Base-by-base conservation (phyloP, 257 asterid species). In the Ilex aquifolium region DNA sequence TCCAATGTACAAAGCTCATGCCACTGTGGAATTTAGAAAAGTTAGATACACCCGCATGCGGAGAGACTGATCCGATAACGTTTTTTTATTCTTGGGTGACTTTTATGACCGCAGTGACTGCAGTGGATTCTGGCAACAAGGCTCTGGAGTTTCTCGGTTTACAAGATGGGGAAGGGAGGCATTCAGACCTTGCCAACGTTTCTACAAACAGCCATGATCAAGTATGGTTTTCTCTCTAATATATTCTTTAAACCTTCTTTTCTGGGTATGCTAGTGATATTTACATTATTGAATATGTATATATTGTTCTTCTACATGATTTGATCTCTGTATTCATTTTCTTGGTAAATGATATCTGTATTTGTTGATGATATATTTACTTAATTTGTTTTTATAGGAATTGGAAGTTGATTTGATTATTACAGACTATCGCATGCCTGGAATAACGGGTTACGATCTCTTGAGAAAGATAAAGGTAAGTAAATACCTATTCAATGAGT, bases 141-240 rank as follows among this genome's bases (percentile, higher is more conserved):
- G 88, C 92, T 67, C 56, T 85, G 13, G 77, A 82, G 62, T 79
- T 74, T 72, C 65, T 85, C 56, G 92, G 88, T 30, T 76, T 79
- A 66, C 49, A 53, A 4, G 83, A 74, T 63, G 81, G 77, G 62
- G 75, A 74, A n/a, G 61, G 60, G 32, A 50, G 50, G 2, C 61
- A 70, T 61, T 31, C 72, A 65, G 60, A 63, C 5, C 21, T 5
- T n/a, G 6, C 1, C 56, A 32, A 42, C 16, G 31, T 40, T 32
- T 42, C 75, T 40, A 16, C 63, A 32, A 1, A 49, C 17, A 48
- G 39, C 12, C 56, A 49, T 55, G 62, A 51, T 64, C 69, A 74
- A 67, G 76, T 69, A 69, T 31, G 44, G 49, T 15, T 6, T 4
- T 15, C 27, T 21, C 27, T 21, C 27, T 21, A 21, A 21, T 21